Base-by-base conservation (phyloP, 345 rosid genomes). In the Syzygium grande region DNA sequence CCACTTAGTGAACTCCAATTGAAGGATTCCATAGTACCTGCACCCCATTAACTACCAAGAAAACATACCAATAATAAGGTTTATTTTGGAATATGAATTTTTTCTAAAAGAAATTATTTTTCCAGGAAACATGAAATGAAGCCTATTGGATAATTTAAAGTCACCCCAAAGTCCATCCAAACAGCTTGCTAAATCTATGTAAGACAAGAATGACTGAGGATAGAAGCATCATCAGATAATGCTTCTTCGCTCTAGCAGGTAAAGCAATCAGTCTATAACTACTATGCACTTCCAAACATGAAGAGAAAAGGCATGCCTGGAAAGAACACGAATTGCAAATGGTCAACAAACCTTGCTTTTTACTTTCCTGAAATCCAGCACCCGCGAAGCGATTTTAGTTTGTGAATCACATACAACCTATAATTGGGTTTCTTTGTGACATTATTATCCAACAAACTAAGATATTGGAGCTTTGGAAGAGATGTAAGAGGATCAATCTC, bases 401-500 rank as follows among this genome's bases (percentile, higher is more conserved):
- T 98, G 93, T 94, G 94, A 89, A 98, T 97, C 88, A 98, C 98
- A 86, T 98, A 98, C 52, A 98, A 91, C 89, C 99, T 94, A 87
- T 98, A 98, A 86, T 96, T 98, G 11, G 99, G 96, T 88, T 95
- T 95, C 84, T 98, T 98, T 38, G 98, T 97, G 90, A 98, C 93
- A 87, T 92, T 98, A 87, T 97, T 98, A 91, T 98, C 99, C 95
- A 98, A 91, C 38, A 98, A 93, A 90, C 97, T 95, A 85, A 98
- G 98, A 92, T 93, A 93, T 89, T 94, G 98, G 91, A 98, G 96
- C 93, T 95, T 96, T 25, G 95, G 93, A 52, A 98, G 92, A 54
- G 99, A 97, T 56, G 95, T 90, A 61, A 98, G 95, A 87, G 99
- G 99, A 90, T 98, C 99, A 87, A 98, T 97, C 93, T 98, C 99